Evolutionary conservation across 768 basidiomycete genomes (phyloP).

Genomic region (Leccinum variicolor): DNA sequence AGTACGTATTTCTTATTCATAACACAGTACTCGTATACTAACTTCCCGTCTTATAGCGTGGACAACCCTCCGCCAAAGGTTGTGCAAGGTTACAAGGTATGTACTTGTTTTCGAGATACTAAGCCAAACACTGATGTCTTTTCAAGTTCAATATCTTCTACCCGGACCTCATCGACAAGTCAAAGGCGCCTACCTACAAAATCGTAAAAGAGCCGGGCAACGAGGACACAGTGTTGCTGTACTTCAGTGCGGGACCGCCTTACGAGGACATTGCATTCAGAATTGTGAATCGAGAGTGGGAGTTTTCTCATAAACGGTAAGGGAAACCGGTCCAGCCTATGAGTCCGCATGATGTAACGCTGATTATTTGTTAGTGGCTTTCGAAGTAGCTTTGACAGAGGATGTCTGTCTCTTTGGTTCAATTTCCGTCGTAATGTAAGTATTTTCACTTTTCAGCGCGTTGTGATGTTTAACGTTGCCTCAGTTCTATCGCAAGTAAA

Average conservation of each 20-base stretch:
- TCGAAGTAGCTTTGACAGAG: conserved; percentile 94
- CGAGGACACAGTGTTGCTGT: conserved; percentile 88
- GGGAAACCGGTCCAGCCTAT: conserved; percentile 7
- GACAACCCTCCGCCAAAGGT: conserved; percentile 99
- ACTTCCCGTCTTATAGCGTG: conserved; percentile 49
- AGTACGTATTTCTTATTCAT: conserved; percentile 45
- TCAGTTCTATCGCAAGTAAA: conserved; percentile 81
- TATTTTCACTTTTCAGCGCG: conserved; percentile 13
- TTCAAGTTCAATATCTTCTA: conserved; percentile 93
- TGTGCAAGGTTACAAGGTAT: conserved; percentile 95
- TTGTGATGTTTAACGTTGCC: conserved; percentile 17
- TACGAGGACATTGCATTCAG: conserved; percentile 99
- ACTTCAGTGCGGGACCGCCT: conserved; percentile 95
- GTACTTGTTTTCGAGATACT: conserved; percentile 7
- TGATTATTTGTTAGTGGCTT: conserved; percentile 65
- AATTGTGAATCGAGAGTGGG: conserved; percentile 98
- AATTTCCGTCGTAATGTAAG: conserved; percentile 92
- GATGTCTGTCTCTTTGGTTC: conserved; percentile 94
- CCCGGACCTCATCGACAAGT: conserved; percentile 97
- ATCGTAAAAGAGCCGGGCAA: conserved; percentile 93
- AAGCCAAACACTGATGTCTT: conserved; percentile 10
- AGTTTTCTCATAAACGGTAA: conserved; percentile 94
- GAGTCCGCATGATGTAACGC: conserved; percentile 11
- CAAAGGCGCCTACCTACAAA: conserved; percentile 95
- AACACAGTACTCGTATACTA: conserved; percentile 1